Percentiles rank a stretch among this genome's conserved stretches.
phyloP scores from a whole-genome alignment of 371 early-diverging fungal species.

The Rhizopus arrhizus region DNA sequence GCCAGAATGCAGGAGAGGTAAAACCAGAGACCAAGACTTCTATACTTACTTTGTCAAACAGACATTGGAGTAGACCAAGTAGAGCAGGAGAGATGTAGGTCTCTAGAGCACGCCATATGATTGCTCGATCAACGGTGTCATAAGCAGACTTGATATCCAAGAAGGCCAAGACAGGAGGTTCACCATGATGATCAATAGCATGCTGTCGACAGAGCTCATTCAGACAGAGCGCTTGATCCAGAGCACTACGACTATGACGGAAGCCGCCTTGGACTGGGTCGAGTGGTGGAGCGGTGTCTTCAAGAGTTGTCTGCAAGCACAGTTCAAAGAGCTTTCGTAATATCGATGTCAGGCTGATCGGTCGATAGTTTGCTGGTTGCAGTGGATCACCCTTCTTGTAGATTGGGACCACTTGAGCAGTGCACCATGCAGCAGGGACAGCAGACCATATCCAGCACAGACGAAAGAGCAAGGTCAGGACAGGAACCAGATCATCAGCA shows the following conservation, averaged over 20 bases:
- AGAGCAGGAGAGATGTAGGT: constrained; percentile 2
- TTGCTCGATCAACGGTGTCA: constrained; percentile 21
- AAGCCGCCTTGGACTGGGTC: constrained; percentile 43
- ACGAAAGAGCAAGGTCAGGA: constrained; percentile 4
- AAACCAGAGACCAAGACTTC: constrained; percentile 3
- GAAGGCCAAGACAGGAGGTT: constrained; percentile 17
- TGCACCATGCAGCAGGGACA: constrained; percentile 17
- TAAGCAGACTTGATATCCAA: constrained; percentile 27
- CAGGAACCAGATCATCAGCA: neutral
- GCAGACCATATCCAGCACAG: constrained; percentile 33
- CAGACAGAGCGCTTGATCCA: constrained; percentile 35
- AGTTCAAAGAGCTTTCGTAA: constrained; percentile 28
- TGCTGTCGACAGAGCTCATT: constrained; percentile 10
- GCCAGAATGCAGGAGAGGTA: constrained; percentile 13
- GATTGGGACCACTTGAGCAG: constrained; percentile 24
- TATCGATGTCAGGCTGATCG: constrained; percentile 27
- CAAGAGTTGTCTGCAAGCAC: constrained; percentile 3
- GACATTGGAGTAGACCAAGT: constrained; percentile 10
- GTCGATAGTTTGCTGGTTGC: constrained; percentile 24
- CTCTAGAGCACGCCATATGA: constrained; percentile 16
- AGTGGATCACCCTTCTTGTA: constrained; percentile 26
- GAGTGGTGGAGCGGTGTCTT: constrained; percentile 9
- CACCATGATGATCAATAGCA: constrained; percentile 5
- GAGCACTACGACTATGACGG: constrained; percentile 23
- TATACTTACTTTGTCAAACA: constrained; percentile 16